A percentile compares a stretch with the other conserved stretches of the same genome.
Evolutionary conservation across 2,329 filamentous ascomycete genomes (phyloP).

Genomic region (Fusarium keratoplasticum): DNA sequence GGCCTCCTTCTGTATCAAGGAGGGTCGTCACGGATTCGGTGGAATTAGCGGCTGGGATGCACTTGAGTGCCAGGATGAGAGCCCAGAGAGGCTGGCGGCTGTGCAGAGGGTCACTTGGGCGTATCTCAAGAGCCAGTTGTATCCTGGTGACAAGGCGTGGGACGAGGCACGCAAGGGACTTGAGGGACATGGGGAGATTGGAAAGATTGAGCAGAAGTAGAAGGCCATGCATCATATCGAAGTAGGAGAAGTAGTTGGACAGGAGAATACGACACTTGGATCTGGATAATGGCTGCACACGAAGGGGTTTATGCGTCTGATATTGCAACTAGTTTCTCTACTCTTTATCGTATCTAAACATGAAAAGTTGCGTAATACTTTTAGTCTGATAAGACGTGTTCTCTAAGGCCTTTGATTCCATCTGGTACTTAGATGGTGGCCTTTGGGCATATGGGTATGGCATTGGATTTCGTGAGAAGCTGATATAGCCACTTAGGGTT

Average conservation of each 20-base stretch:
- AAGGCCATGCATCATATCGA: background rate
- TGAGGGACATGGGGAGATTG: conserved; percentile 20
- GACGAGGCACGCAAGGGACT: conserved; percentile 29
- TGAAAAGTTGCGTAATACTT: background rate
- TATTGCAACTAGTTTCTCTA: background rate
- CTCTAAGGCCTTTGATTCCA: background rate
- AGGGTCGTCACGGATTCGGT: conserved; percentile 42
- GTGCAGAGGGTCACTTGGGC: conserved; percentile 43
- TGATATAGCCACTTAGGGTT: too few species aligned
- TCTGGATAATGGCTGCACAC: background rate
- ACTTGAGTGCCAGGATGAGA: conserved; percentile 40
- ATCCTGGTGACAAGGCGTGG: conserved; percentile 35
- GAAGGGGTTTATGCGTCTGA: background rate
- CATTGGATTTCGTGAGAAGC: too few species aligned
- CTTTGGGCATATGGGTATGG: too few species aligned
- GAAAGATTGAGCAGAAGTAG: conserved; percentile 35
- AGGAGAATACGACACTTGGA: background rate
- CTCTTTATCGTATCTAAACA: background rate
- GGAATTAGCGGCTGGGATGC: conserved; percentile 45
- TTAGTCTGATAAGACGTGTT: background rate
- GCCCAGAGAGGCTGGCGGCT: conserved; percentile 33
- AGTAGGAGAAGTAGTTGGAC: background rate
- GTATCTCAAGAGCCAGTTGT: conserved; percentile 39
- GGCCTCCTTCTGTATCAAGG: conserved; percentile 31
- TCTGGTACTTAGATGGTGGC: too few species aligned